A percentile compares a stretch with the other conserved stretches of the same genome.
These are phyloP conservation scores for Furcasterigmium sp. DNA, from an alignment of 2,329 filamentous ascomycete genomes.

Conservation along the genomic window DNA sequence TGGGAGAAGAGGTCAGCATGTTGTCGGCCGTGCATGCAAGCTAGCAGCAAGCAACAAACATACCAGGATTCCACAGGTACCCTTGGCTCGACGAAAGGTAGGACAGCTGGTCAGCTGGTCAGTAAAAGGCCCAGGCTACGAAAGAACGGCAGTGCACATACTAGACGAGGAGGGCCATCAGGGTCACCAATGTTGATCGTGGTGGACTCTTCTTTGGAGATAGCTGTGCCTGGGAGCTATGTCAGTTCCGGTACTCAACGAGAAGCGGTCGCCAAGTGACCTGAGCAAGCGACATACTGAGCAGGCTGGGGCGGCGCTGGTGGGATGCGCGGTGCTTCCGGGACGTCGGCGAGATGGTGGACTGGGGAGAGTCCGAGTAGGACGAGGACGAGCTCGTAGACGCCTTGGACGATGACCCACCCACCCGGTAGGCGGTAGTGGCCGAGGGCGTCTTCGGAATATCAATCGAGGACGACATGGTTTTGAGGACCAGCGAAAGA, in stretches of 20 bases:
- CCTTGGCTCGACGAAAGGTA: conserved; percentile 76
- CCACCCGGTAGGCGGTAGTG: conserved; percentile 21
- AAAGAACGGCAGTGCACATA: conserved; percentile 34
- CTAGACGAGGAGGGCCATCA: conserved; percentile 67
- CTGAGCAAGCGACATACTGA: conserved; percentile 40
- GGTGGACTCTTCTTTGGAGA: conserved; percentile 72
- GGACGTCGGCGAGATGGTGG: conserved; percentile 34
- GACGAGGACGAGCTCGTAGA: conserved; percentile 45
- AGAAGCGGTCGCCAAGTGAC: background rate
- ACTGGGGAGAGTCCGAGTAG: conserved; percentile 51
- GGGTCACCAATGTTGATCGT: conserved; percentile 73
- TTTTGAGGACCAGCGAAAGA: conserved; percentile 10
- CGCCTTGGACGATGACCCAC: conserved; percentile 36
- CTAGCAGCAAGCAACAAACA: conserved; percentile 9
- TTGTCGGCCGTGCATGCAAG: background rate
- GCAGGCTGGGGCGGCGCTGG: conserved; percentile 53
- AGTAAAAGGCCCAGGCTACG: background rate
- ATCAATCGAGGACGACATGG: conserved; percentile 64
- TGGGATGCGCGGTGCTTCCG: conserved; percentile 40
- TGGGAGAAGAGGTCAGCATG: conserved; percentile 21
- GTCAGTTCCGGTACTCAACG: conserved; percentile 17
- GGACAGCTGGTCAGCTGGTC: conserved; percentile 54
- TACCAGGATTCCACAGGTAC: conserved; percentile 78
- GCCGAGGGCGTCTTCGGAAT: conserved; percentile 49
- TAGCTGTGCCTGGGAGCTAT: conserved; percentile 53